phyloP scores from a whole-genome alignment of 108 stramenopile species.

The Asterionellopsis glacialis region DNA sequence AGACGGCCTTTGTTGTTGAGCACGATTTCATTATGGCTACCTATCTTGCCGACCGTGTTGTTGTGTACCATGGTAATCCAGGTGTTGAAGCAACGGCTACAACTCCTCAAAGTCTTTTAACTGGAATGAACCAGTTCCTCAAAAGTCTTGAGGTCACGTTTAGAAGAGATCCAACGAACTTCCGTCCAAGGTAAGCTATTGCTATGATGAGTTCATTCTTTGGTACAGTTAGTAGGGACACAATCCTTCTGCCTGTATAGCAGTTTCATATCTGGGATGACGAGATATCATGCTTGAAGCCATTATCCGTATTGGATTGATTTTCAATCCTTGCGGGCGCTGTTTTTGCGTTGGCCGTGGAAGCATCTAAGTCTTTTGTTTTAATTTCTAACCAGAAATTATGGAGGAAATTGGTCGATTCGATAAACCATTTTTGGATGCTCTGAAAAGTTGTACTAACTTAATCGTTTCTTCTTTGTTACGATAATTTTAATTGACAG shows the following conservation, averaged over 20 bases:
- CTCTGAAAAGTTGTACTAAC: slow-evolving; percentile 1
- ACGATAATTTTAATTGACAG: slow-evolving; percentile 18
- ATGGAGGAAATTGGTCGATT: background rate
- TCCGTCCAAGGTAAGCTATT: slow-evolving; percentile 81
- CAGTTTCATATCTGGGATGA: slow-evolving; percentile 38
- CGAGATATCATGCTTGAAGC: slow-evolving; percentile 37
- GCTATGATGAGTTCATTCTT: background rate
- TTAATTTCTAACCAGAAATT: slow-evolving; percentile 62
- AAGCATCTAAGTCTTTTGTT: slow-evolving; percentile 59
- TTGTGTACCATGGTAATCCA: slow-evolving; percentile 94
- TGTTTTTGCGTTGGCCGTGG: slow-evolving; percentile 57
- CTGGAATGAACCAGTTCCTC: slow-evolving; percentile 99
- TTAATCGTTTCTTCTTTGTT: background rate
- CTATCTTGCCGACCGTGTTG: slow-evolving; percentile 96
- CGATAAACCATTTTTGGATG: background rate
- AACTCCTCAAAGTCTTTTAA: slow-evolving; percentile 89
- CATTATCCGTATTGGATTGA: slow-evolving; percentile 6
- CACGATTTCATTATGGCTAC: slow-evolving; percentile 99
- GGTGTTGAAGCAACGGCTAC: slow-evolving; percentile 95
- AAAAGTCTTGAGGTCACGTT: slow-evolving; percentile 97
- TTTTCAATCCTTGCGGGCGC: slow-evolving; percentile 26
- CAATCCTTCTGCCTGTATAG: background rate
- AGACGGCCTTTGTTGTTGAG: slow-evolving; percentile 98
- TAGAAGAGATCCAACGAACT: slow-evolving; percentile 96
- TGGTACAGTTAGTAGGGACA: background rate